Conservation (phyloP, 306 rosid genomes). For the Casuarina glauca region DNA sequence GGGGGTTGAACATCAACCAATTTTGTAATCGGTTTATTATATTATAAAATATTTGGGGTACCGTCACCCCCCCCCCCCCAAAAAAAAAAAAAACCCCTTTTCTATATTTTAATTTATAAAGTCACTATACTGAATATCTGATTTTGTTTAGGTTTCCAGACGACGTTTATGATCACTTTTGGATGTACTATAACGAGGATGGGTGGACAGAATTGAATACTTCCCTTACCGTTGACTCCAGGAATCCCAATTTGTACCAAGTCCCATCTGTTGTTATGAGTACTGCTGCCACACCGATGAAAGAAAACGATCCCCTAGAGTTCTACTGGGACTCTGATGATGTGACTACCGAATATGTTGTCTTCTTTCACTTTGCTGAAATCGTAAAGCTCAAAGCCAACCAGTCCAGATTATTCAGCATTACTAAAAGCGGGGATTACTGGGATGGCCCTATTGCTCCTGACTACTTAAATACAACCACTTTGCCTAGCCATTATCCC, state of each 20-base stretch:
- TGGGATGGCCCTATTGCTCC: conserved; percentile 23
- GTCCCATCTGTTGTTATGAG: conserved; percentile 36
- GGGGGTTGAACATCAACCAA: no score
- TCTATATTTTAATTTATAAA: no score
- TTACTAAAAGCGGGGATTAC: neutral
- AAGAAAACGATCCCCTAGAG: conserved; percentile 7
- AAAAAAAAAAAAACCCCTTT: no score
- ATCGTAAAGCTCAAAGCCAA: conserved; percentile 19
- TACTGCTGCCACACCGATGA: conserved; percentile 33
- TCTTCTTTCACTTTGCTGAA: conserved; percentile 38
- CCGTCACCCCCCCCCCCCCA: no score
- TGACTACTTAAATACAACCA: rapidly evolving
- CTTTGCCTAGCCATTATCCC: neutral
- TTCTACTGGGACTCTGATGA: conserved; percentile 9
- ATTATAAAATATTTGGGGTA: no score
- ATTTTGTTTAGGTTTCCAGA: conserved; percentile 30
- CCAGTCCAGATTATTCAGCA: conserved; percentile 34
- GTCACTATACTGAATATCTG: no score
- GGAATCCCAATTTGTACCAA: neutral
- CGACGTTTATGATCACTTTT: conserved; percentile 42
- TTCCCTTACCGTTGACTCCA: neutral
- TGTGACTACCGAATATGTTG: neutral
- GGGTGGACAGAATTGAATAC: conserved; percentile 11
- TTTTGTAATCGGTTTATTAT: no score
- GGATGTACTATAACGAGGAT: neutral